These are phyloP conservation scores for Bipolaris sorokiniana DNA, from an alignment of 2,329 filamentous ascomycete species.

Conservation along the genomic window DNA sequence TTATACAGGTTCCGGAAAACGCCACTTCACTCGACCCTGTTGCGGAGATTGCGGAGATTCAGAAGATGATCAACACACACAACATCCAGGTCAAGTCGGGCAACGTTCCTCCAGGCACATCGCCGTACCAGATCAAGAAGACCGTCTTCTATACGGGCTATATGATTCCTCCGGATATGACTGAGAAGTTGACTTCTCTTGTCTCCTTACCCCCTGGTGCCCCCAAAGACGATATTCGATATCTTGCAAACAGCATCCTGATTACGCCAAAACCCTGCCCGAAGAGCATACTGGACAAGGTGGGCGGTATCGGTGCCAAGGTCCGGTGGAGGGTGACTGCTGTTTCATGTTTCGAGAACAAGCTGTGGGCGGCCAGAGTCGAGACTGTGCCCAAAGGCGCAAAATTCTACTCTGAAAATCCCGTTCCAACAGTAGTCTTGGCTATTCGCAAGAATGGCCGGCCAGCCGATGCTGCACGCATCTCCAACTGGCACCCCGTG, in stretches of 20 bases:
- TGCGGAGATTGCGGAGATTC: constrained; percentile 80
- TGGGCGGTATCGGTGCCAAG: constrained; percentile 84
- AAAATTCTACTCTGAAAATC: constrained; percentile 77
- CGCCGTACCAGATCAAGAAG: constrained; percentile 75
- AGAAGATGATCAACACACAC: constrained; percentile 87
- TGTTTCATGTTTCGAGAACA: constrained; percentile 75
- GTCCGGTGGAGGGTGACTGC: constrained; percentile 84
- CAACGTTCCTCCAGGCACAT: constrained; percentile 54
- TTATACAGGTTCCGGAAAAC: constrained; percentile 83
- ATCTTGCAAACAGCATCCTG: constrained; percentile 87
- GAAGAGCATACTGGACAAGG: constrained; percentile 74
- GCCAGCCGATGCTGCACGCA: constrained; percentile 79
- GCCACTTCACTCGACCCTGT: constrained; percentile 77
- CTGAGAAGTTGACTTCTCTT: constrained; percentile 73
- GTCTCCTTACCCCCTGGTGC: constrained; percentile 67
- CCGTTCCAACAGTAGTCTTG: constrained; percentile 79
- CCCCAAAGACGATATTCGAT: constrained; percentile 74
- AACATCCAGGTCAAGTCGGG: constrained; percentile 65
- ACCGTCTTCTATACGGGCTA: constrained; percentile 93
- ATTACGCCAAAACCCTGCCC: constrained; percentile 82
- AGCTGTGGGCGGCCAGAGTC: constrained; percentile 85
- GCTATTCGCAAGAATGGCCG: constrained; percentile 77
- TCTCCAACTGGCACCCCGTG: constrained; percentile 82
- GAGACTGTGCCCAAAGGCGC: constrained; percentile 70
- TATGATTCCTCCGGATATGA: constrained; percentile 75